Conservation (phyloP, 176 grass and related monocot species). For the Hyparrhenia diplandra region DNA sequence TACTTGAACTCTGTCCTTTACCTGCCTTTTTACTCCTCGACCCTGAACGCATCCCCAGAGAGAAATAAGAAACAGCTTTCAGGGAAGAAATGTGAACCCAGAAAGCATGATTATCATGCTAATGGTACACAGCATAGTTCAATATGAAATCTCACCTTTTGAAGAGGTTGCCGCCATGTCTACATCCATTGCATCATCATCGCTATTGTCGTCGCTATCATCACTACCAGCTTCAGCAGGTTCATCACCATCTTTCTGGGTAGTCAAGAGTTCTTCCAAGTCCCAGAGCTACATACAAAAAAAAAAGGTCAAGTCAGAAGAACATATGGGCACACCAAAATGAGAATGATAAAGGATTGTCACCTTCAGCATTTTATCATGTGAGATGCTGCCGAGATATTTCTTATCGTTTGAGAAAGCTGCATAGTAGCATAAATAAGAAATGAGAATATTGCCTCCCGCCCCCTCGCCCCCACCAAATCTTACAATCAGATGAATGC, state of each 20-base stretch:
- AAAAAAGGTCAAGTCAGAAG: not conserved
- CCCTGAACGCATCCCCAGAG: not conserved
- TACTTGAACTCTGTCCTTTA: constrained; percentile 31
- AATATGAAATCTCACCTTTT: constrained; percentile 41
- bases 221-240: constrained; percentile 39
- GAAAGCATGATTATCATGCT: not conserved
- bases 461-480: not conserved
- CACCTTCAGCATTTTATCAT: constrained; percentile 96
- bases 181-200: constrained; percentile 76
- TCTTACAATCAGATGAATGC: not conserved
- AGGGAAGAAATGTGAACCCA: not conserved
- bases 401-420: constrained; percentile 75
- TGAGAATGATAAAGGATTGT: not conserved
- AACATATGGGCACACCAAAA: not conserved
- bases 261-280: constrained; percentile 75
- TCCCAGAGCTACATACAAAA: constrained; percentile 71
- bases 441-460: constrained; percentile 4
- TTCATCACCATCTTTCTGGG: constrained; percentile 18
- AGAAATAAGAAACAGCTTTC: not conserved
- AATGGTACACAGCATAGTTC: not conserved
- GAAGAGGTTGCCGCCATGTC: constrained; percentile 51
- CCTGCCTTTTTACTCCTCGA: constrained; percentile 23
- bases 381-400: constrained; percentile 90
- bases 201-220: constrained; percentile 35
- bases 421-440: constrained; percentile 17